Evolutionary conservation across 805 yeast genomes (phyloP), one percentile per base, ranked within the genome.

Genomic region (Metschnikowia borealis): DNA sequence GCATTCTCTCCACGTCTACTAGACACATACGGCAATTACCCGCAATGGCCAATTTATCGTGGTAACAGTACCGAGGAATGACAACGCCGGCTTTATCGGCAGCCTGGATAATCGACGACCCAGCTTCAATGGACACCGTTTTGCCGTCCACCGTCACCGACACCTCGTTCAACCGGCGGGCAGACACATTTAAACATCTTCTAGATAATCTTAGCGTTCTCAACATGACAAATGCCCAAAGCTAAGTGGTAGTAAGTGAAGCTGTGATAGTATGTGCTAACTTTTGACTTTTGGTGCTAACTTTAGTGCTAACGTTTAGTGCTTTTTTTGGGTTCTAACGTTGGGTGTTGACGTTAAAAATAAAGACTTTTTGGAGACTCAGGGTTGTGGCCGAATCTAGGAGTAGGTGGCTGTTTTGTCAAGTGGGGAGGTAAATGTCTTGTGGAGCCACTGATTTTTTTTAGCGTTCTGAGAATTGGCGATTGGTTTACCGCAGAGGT

Each of bases 21-120:
- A 88, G 79, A 67, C 96, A 88, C 96, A 88, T 88, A 70, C 96
- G 84, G 70, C 96, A 88, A 74, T 88, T 89, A 65, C 96, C 96
- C 11, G 96, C 96, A 64, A 88, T 81, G 34, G 95, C 91, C 57
- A 89, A 79, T 69, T 88, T 87, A 63, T 89, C 96, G 70, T 89
- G 96, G 77, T 86, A 89, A 72, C 96, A 89, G 75, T 89, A 89
- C 58, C 96, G 80, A 38, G 96, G 96, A 46, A 89, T 85, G 52
- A 84, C 78, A 39, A 87, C 91, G 50, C 96, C 96, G 38, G 96
- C 96, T 70, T 85, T 84, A 64, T 89, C 96, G 56, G 92, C 89
- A 46, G 96, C 96, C 71, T 89, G 96, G 64, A 89, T 88, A 54
- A 89, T 84, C 17, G 95, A 85, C 40, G 95, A 81, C 2, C 96